Evolutionary conservation across 176 grass and related monocot genomes (phyloP), one percentile per base, ranked within the genome.

Genomic region (Oryza australiensis): DNA sequence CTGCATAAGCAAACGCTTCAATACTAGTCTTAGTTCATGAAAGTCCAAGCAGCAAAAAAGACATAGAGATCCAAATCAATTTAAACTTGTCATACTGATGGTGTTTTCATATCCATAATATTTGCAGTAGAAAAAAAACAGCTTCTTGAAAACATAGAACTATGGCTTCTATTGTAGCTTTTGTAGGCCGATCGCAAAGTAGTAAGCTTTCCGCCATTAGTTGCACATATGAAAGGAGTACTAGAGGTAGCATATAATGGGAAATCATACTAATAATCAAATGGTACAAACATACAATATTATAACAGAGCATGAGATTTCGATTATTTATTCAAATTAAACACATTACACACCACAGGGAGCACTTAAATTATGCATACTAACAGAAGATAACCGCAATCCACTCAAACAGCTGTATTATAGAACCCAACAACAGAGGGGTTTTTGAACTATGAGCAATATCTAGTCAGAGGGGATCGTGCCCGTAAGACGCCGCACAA

Each of bases 1-100:
- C 89, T 91, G 81, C 85, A 87, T 71, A 74, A 12, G 22, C 59
- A 73, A 72, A 62, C 1, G 7, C 51, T 55, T 55, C 51, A 22
- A 22, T n/a, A 78, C 66, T 12, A 51, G 26, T 23, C 15, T 38
- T 72, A 57, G 10, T n/a, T 81, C 35, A 62, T 60, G 41, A 80
- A 9, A 4, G 38, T 22, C 29, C 57, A 28, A 71, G 18, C 16
- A 20, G 0, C 67, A 15, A 71, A 2, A 42, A 0, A 43, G 30
- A 3, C 67, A 60, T 14, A 41, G 7, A 72, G 26, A 43, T n/a
- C 13, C 3, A 51, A 64, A 68, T 23, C 40, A n/a, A 82, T 43
- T 18, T 60, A 41, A 63, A 80, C 12, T 65, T 55, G 14, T 69
- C 64, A 41, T 9, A 20, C 29, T 69, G 20, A 40, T 20, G 49